Evolutionary conservation across 1,139 yeast genomes (phyloP).

Genomic region (Lodderomyces pseudojiufengensis): DNA sequence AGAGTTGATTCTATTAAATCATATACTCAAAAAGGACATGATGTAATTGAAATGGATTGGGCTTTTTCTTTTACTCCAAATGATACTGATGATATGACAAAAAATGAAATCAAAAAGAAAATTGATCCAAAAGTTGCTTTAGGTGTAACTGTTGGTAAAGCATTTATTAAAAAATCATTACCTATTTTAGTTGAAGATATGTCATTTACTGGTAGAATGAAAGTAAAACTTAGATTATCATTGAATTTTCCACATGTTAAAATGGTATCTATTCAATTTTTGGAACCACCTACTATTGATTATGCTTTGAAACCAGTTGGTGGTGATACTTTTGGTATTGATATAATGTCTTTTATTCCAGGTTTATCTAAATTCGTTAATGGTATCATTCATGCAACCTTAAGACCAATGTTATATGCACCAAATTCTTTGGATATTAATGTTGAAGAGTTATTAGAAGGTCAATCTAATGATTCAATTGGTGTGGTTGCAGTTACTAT

Average conservation of each 20-base stretch:
- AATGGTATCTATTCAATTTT: constrained; percentile 63
- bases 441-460: constrained; percentile 66
- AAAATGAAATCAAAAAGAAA: constrained; percentile 63
- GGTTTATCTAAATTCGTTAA: constrained; percentile 75
- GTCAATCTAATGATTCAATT: constrained; percentile 58
- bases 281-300: constrained; percentile 75
- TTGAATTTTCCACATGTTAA: constrained; percentile 72
- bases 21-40: constrained; percentile 62
- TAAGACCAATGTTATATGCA: constrained; percentile 77
- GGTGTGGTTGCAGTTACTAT: constrained; percentile 67
- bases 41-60: constrained; percentile 79
- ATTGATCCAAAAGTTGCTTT: constrained; percentile 76
- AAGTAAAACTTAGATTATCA: constrained; percentile 58
- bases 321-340: constrained; percentile 79
- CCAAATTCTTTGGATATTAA: constrained; percentile 75
- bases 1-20: constrained; percentile 67
- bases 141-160: constrained; percentile 76
- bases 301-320: constrained; percentile 84
- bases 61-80: constrained; percentile 75
- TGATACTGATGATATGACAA: constrained; percentile 80
- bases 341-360: constrained; percentile 78
- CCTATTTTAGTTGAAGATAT: constrained; percentile 77
- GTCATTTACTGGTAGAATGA: constrained; percentile 70
- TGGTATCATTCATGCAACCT: constrained; percentile 61
- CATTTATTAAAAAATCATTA: constrained; percentile 68